Conservation (phyloP, 768 basidiomycete genomes). For the Neoboletus brunneissimus region DNA sequence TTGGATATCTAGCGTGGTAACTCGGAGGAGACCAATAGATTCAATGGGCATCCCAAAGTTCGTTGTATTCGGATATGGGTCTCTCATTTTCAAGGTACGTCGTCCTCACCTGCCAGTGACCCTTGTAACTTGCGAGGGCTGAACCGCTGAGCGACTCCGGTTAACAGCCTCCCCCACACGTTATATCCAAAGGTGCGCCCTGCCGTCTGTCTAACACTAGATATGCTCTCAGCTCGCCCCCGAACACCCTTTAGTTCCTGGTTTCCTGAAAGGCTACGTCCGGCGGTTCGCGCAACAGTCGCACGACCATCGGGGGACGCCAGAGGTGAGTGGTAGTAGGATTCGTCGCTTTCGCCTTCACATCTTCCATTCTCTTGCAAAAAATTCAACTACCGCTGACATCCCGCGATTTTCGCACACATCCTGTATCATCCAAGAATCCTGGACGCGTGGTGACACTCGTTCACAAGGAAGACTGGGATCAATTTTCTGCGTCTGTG, state of each 20-base stretch:
- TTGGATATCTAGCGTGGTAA: not conserved
- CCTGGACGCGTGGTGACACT: conserved; percentile 92
- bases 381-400: not conserved
- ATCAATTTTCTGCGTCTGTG: conserved; percentile 65
- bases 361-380: not conserved
- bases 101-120: not conserved
- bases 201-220: no score
- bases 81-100: conserved; percentile 80
- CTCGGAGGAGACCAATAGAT: not conserved
- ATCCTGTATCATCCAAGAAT: conserved; percentile 39
- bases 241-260: conserved; percentile 48
- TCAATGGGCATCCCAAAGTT: conserved; percentile 39
- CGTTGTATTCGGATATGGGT: conserved; percentile 90
- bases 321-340: conserved; percentile 48
- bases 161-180: conserved; percentile 77
- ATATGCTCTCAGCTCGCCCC: not conserved
- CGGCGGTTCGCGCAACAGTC: conserved; percentile 89
- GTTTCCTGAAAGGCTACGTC: conserved; percentile 88
- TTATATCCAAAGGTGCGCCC: conserved; percentile 56
- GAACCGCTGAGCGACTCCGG: not conserved
- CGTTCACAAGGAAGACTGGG: conserved; percentile 87
- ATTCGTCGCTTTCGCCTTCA: not conserved
- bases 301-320: conserved; percentile 91
- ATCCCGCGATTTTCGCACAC: not conserved
- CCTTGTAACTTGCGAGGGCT: not conserved